Base-by-base conservation (phyloP, 2,329 filamentous ascomycete species). In the Fusarium sp. region DNA sequence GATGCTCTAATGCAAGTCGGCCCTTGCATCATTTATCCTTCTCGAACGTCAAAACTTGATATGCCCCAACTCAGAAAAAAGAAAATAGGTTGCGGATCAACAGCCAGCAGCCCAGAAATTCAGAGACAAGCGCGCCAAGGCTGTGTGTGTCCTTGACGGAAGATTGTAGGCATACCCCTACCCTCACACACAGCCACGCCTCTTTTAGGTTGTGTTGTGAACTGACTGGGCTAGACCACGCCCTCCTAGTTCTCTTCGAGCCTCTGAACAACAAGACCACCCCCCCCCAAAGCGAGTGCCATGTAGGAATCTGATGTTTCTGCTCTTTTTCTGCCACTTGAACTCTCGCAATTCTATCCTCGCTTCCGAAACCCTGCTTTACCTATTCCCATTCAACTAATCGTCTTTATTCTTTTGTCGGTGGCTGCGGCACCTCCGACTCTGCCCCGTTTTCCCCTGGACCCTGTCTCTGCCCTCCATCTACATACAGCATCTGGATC, bases 301-400 rank as follows among this genome's bases (percentile, higher is more conserved):
- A 67, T 71, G 66, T 64, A 63, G 57, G 59, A 68, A 67, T 71
- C 64, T 70, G 71, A 72, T 71, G 67, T 68, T 73, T 65, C 70
- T 59, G 70, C 67, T 71, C 58, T 71, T 66, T 53, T 50, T 50
- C 43, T 57, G 49, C 66, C 68, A 66, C 62, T 60, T 58, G 57
- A 28, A 49, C 66, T 64, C 58, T 69, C 66, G 38, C 71, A 55
- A 65, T 70, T 70, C 48, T 57, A 55, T 64, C 54, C 47, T 71
- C 61, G 66, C 71, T 67, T 74, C 67, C 37, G 61, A 70, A 70
- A 64, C 71, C 66, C 58, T 68, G 57, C 37, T 63, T 60, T 64
- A 52, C 58, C 41, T 35, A 46, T 67, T 70, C 56, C 62, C 42
- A 54, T 57, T 69, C 46, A 56, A 67, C 63, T 57, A 53, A 52